Evolutionary conservation across 345 rosid species (phyloP).

Genomic region (Eucalyptus marginata): DNA sequence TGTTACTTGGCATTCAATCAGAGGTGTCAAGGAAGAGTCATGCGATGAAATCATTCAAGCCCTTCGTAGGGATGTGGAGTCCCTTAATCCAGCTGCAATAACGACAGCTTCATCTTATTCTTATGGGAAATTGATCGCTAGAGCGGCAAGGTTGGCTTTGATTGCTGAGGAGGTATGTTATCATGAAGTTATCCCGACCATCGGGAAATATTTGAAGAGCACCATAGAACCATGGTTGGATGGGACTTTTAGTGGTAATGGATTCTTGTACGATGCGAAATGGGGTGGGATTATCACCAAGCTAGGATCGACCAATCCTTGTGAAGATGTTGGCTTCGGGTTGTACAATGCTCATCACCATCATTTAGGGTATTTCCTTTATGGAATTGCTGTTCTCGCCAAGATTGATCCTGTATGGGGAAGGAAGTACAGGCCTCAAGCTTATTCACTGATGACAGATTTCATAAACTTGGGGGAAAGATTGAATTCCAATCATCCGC

Average conservation of each 20-base stretch:
- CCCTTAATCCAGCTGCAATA: slow-evolving; percentile 27
- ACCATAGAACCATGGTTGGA: slow-evolving; percentile 78
- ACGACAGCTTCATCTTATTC: slow-evolving; percentile 53
- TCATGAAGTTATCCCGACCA: slow-evolving; percentile 49
- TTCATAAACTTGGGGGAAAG: slow-evolving; percentile 50
- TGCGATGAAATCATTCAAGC: slow-evolving; percentile 48
- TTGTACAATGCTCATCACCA: slow-evolving; percentile 70
- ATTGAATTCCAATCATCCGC: slow-evolving; percentile 39
- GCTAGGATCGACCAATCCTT: slow-evolving; percentile 44
- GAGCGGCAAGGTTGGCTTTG: slow-evolving; percentile 81
- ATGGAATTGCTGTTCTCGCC: slow-evolving; percentile 72
- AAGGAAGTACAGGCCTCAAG: slow-evolving; percentile 61
- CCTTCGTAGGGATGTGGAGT: slow-evolving; percentile 56
- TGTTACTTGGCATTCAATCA: slow-evolving; percentile 80
- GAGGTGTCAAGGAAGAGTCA: slow-evolving; percentile 42
- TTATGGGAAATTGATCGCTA: slow-evolving; percentile 68
- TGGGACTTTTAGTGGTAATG: slow-evolving; percentile 63
- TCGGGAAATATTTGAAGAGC: slow-evolving; percentile 56
- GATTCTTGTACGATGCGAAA: slow-evolving; percentile 60
- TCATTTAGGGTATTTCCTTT: slow-evolving; percentile 83
- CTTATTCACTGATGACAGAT: slow-evolving; percentile 72
- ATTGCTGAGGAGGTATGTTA: slow-evolving; percentile 71
- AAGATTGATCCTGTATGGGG: slow-evolving; percentile 83
- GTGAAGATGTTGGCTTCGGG: slow-evolving; percentile 87
- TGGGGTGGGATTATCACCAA: slow-evolving; percentile 88